Base-by-base conservation (phyloP, 2,329 filamentous ascomycete genomes). In the Pestalotiopsis fici region DNA sequence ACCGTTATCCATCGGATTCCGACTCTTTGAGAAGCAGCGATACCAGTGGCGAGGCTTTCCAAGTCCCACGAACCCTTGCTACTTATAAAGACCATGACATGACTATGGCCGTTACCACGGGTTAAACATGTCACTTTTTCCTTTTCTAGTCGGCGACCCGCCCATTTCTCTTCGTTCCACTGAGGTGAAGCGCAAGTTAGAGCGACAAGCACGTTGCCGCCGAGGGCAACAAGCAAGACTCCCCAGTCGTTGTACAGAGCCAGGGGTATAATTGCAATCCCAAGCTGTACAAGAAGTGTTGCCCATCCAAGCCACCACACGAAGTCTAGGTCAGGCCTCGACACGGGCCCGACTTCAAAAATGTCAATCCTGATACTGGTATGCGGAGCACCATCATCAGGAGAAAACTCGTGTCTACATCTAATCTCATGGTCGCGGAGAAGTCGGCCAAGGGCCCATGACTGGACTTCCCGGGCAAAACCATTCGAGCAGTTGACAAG, bases 391-490 rank as follows among this genome's bases (percentile, higher is more conserved):
- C 64, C 59, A 23, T 67, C 62, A n/a, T 35, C 23, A 0, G 25
- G 28, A 15, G 28, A 39, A 27, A 18, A 28, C 28, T 68, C 55
- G 31, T 43, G 13, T 4, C 23, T 27, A 18, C 28, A 37, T 18
- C 23, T 56, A 23, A 54, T 54, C 50, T 69, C 68, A 43, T 68
- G 64, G 59, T 70, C 70, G 4, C 71, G 67, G 2, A 71, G 31
- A 25, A 72, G 60, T 47, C 67, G 70, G 3, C 68, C 70, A 6
- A 71, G 43, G 11, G 69, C 37, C 70, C 67, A 72, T 7, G 70
- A 72, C 4, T 59, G 64, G 50, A 59, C 70, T 15, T 59, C 64
- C 25, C 71, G 50, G 15, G 57, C 56, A 23, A 66, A 67, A 2
- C 65, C 66, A 64, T 69, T 69, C 3, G 66, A 56, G 56, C 68